Evolutionary conservation across 768 basidiomycete genomes (phyloP), one percentile per base, ranked within the genome.

Genomic region (Lactarius hengduanensis): DNA sequence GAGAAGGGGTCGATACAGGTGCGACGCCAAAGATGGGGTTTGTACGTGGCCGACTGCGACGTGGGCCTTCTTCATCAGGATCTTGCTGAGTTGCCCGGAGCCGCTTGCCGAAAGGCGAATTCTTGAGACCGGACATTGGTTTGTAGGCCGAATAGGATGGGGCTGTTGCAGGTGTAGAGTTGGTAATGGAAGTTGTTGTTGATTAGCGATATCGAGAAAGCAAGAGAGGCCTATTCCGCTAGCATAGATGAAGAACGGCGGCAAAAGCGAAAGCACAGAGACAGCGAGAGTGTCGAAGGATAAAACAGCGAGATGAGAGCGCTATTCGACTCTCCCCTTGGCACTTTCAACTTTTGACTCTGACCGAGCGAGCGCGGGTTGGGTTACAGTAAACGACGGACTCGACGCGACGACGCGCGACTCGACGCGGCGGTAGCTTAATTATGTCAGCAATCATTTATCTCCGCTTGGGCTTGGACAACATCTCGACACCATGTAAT

Each of bases 91-190:
- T 82, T 16, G 88, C 88, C 53, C 90, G 86, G n/a, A 92, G 81
- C 15, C 91, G 86, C 73, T 92, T 92, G 53, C 89, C 90, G 77
- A 91, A 92, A 1, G 88, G 89, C 72, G 91, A 91, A 77, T 92
- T 91, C 80, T 89, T 90, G 77, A 92, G 83, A 63, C 85, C 84
- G 65, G 89, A 87, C 89, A 91, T 91, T 66, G 65, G 45, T 36
- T 43, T 28, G 38, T 43, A 56, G 40, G 59, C 15, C 53, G 47
- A 38, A 50, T 62, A 54, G 67, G 65, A 63, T 59, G 61, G 47
- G 30, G 36, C 69, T 62, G 55, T 68, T 16, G 56, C 66, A 45
- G 64, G 59, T 56, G 62, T 70, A 66, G 69, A 70, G 54, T 50
- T 65, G 69, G 65, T 63, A 69, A 60, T 70, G 69, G 66, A 71